These are phyloP conservation scores for Platanus orientalis DNA, from an alignment of 164 flowering plant species.

Conservation along the genomic window DNA sequence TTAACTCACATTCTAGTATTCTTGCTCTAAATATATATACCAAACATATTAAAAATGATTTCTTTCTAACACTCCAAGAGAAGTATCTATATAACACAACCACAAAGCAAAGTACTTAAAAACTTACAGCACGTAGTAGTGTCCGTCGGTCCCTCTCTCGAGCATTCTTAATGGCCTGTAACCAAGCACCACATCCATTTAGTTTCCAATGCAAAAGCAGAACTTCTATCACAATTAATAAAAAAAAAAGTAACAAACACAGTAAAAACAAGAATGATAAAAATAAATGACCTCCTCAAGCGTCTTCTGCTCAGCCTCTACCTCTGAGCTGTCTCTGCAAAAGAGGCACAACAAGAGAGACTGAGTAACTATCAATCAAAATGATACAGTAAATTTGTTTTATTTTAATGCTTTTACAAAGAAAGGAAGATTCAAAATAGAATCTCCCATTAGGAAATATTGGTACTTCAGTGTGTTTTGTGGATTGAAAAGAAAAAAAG, in stretches of 20 bases:
- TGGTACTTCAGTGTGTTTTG: too few relatives aligned
- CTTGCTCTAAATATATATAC: too few relatives aligned
- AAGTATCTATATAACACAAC: too few relatives aligned
- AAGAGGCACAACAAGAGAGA: background rate
- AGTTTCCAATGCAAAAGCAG: background rate
- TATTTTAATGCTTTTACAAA: too few relatives aligned
- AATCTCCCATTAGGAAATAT: too few relatives aligned
- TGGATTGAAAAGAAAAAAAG: too few relatives aligned
- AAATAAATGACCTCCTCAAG: slow-evolving; percentile 64
- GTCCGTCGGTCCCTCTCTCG: slow-evolving; percentile 89
- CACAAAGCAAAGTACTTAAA: background rate
- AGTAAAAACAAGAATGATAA: background rate
- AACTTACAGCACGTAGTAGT: slow-evolving; percentile 76
- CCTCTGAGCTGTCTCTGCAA: slow-evolving; percentile 60
- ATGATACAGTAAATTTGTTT: too few relatives aligned
- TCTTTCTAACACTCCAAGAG: too few relatives aligned
- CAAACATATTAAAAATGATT: too few relatives aligned
- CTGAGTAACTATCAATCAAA: background rate
- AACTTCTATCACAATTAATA: background rate
- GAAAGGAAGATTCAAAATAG: too few relatives aligned
- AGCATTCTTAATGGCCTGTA: slow-evolving; percentile 87
- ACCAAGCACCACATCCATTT: slow-evolving; percentile 9
- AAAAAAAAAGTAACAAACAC: background rate
- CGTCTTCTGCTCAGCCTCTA: slow-evolving; percentile 80
- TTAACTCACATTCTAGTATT: too few relatives aligned